Percentiles rank a stretch among this genome's conserved stretches.
Evolutionary conservation across 1,284 basidiomycete species (phyloP).

Genomic region (Fomitopsis schrenkii): DNA sequence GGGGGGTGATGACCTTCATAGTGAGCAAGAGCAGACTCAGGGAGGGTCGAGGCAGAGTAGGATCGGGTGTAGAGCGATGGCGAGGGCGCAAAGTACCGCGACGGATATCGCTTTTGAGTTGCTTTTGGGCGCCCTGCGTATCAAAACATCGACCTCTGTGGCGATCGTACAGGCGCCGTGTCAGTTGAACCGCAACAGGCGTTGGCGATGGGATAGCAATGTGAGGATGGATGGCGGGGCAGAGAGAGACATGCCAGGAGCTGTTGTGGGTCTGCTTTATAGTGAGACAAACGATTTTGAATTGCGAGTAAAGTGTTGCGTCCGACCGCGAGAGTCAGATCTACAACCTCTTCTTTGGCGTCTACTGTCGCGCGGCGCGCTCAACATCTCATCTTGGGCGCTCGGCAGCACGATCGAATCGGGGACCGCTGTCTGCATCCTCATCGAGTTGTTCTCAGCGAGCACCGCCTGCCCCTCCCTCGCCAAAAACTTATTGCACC

Average conservation of each 20-base stretch:
- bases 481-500: too few relatives aligned
- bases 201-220: background rate
- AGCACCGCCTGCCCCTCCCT: too few relatives aligned
- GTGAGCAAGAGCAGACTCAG: background rate
- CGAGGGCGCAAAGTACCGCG: background rate
- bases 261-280: too few relatives aligned
- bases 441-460: too few relatives aligned
- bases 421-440: background rate
- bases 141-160: background rate
- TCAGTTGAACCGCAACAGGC: background rate
- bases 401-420: background rate
- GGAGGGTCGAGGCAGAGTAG: background rate
- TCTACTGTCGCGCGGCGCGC: background rate
- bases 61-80: background rate
- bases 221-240: background rate
- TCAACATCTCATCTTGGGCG: background rate
- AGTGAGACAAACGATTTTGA: too few relatives aligned
- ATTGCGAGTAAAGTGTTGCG: too few relatives aligned
- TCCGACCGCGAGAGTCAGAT: background rate
- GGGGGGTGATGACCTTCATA: slow-evolving; percentile 31
- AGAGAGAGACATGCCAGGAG: too few relatives aligned
- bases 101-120: background rate
- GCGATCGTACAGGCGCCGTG: background rate
- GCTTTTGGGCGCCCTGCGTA: background rate
- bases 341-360: background rate